Percentiles rank a stretch among this genome's conserved stretches.
Conservation (phyloP, 2,329 filamentous ascomycete genomes). For the Davidsoniella eucalypti region DNA sequence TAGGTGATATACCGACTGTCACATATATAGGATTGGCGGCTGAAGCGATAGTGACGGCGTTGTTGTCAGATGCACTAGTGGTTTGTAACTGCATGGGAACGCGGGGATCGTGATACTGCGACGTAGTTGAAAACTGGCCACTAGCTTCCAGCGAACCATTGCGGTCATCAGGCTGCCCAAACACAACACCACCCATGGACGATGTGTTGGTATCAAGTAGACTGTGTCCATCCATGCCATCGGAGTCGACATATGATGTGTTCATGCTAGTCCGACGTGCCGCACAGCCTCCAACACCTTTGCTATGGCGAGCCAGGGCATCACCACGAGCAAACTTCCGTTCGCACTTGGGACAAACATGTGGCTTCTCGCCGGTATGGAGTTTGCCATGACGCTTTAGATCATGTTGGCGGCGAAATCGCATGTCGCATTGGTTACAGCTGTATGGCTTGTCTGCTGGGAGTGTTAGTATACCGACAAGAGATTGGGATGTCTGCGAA, state of each 20-base stretch:
- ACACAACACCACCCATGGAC: conserved; percentile 25
- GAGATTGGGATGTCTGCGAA: not conserved
- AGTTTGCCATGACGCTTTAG: conserved; percentile 92
- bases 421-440: conserved; percentile 81
- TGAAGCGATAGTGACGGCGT: conserved; percentile 23
- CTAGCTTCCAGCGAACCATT: conserved; percentile 22
- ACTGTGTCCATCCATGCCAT: conserved; percentile 46
- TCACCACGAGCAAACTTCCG: conserved; percentile 90
- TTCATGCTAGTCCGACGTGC: conserved; percentile 76
- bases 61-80: conserved; percentile 19
- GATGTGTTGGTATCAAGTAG: conserved; percentile 36
- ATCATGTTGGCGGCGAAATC: conserved; percentile 85
- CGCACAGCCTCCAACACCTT: conserved; percentile 88
- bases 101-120: conserved; percentile 8
- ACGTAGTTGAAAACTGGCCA: not conserved
- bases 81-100: conserved; percentile 10
- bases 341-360: conserved; percentile 88
- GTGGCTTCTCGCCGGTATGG: conserved; percentile 88
- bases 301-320: conserved; percentile 84
- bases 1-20: conserved; percentile 64
- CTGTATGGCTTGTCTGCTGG: conserved; percentile 74
- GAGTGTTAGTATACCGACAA: too few species aligned
- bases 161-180: conserved; percentile 31
- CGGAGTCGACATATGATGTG: conserved; percentile 56
- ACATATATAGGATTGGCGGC: conserved; percentile 47